Evolutionary conservation across 768 basidiomycete species (phyloP).

Genomic region (Favolaschia claudopus): DNA sequence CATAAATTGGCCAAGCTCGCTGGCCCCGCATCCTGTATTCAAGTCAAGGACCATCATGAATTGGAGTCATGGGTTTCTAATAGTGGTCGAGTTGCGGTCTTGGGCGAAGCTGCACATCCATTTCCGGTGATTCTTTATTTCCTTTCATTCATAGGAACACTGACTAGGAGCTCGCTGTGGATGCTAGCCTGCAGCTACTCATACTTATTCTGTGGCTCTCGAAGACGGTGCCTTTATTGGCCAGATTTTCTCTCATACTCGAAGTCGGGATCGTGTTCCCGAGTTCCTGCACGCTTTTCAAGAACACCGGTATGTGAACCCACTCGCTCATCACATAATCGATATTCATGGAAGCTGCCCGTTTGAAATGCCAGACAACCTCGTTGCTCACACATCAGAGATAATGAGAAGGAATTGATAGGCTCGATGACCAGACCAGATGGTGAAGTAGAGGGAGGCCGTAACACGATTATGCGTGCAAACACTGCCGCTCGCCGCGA

Average conservation of each 20-base stretch:
- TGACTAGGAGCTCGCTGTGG: too few species aligned
- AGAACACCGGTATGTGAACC: conserved; percentile 5
- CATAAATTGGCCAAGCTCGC: conserved; percentile 4
- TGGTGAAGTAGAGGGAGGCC: not conserved
- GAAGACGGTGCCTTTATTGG: conserved; percentile 17
- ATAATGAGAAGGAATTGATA: not conserved
- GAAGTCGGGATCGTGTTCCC: not conserved
- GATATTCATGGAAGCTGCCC: too few species aligned
- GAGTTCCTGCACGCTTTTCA: conserved; percentile 11
- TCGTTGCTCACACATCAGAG: conserved; percentile 7
- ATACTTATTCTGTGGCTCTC: conserved; percentile 2
- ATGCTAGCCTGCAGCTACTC: too few species aligned
- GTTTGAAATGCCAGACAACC: too few species aligned
- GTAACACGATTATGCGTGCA: conserved; percentile 1
- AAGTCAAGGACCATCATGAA: not conserved
- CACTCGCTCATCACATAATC: not conserved
- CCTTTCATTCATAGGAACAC: too few species aligned
- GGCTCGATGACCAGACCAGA: not conserved
- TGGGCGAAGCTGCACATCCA: conserved; percentile 20
- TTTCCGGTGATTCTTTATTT: conserved; percentile 6
- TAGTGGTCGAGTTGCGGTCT: conserved; percentile 8
- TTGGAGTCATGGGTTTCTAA: conserved; percentile 11
- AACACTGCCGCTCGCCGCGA: not conserved
- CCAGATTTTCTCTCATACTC: conserved; percentile 15
- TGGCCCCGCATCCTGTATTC: not conserved